phyloP scores from a whole-genome alignment of 2,329 filamentous ascomycete species.

The Penicillium sp. region DNA sequence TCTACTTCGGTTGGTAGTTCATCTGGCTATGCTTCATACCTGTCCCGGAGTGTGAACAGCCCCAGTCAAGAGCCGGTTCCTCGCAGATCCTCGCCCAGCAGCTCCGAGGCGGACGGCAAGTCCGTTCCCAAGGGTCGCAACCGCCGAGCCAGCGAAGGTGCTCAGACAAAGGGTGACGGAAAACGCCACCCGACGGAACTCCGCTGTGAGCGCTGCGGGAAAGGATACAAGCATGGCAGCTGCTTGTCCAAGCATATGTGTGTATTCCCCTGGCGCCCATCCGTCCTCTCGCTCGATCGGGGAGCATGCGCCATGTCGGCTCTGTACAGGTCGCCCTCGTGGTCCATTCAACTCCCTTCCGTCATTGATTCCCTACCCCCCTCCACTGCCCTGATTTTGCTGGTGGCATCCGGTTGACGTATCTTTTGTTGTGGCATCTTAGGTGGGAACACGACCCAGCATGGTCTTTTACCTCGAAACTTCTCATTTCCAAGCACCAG shows the following conservation, averaged over 20 bases:
- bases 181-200: constrained; percentile 80
- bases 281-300: constrained; percentile 38
- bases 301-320: constrained; percentile 38
- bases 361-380: constrained; percentile 22
- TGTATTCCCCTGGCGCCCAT: constrained; percentile 60
- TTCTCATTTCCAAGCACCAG: constrained; percentile 98
- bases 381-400: constrained; percentile 20
- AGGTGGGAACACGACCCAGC: constrained; percentile 99
- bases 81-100: constrained; percentile 39
- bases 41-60: constrained; percentile 39
- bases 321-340: constrained; percentile 39
- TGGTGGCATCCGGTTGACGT: constrained; percentile 39
- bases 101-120: constrained; percentile 36
- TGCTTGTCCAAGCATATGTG: constrained; percentile 99
- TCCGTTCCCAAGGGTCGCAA: constrained; percentile 53
- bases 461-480: constrained; percentile 94
- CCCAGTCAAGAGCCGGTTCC: constrained; percentile 32
- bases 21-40: constrained; percentile 41
- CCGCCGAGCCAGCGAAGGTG: constrained; percentile 75
- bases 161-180: constrained; percentile 74
- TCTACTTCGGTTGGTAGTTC: constrained; percentile 54
- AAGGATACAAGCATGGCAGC: constrained; percentile 99
- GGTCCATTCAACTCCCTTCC: constrained; percentile 30
- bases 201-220: constrained; percentile 95
- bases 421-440: constrained; percentile 40